Evolutionary conservation across 441 rosid species (phyloP).

Genomic region (Pelargonium exstipulatum): DNA sequence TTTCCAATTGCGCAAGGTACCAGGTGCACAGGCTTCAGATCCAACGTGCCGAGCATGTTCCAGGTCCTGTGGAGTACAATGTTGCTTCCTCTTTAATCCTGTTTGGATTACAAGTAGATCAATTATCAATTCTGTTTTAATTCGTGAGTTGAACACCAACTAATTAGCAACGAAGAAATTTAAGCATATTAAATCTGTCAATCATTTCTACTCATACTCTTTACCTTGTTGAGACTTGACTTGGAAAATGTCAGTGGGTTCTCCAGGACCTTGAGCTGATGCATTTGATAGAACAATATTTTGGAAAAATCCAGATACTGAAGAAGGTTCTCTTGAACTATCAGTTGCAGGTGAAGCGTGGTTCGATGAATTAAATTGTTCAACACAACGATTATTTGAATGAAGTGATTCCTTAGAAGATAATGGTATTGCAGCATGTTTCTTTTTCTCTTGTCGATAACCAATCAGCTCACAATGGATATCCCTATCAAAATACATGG

Average conservation of each 20-base stretch:
- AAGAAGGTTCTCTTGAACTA: slow-evolving; percentile 4
- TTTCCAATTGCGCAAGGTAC: background rate
- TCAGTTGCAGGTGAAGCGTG: background rate
- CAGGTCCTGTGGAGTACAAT: background rate
- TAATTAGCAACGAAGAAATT: background rate
- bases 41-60: background rate
- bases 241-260: background rate
- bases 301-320: background rate
- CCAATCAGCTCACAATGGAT: slow-evolving; percentile 16
- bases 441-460: background rate
- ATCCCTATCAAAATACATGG: slow-evolving; percentile 10
- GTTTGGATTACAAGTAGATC: slow-evolving; percentile 1
- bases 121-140: background rate
- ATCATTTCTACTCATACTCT: background rate
- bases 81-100: slow-evolving; percentile 15
- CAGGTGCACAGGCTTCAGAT: slow-evolving; percentile 2
- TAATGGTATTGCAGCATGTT: background rate
- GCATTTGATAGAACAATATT: slow-evolving; percentile 6
- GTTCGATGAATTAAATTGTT: background rate
- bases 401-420: background rate
- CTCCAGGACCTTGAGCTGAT: background rate
- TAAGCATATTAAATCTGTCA: background rate
- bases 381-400: background rate
- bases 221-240: slow-evolving; percentile 12
- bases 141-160: background rate